A percentile compares a stretch with the other conserved stretches of the same genome.
These are phyloP conservation scores for Myrica gale DNA, from an alignment of 306 rosid genomes.

Conservation along the genomic window DNA sequence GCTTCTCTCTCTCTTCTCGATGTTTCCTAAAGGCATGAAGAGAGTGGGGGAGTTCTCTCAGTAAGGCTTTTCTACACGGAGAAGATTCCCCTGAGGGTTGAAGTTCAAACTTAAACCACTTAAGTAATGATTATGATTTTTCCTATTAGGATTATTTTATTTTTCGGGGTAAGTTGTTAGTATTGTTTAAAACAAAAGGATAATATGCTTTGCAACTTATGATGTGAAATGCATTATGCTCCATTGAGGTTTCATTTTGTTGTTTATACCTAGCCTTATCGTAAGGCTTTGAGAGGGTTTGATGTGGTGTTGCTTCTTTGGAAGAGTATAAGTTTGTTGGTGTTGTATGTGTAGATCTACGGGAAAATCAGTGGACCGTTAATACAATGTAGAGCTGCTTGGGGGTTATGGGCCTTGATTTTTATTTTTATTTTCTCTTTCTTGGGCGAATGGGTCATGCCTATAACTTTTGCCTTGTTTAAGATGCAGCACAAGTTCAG, in stretches of 20 bases:
- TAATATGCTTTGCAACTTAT: neutral
- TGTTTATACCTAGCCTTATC: too few relatives aligned
- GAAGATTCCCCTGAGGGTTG: conserved; percentile 35
- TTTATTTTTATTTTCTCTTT: too few relatives aligned
- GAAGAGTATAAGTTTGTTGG: neutral
- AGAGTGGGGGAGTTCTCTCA: conserved; percentile 24
- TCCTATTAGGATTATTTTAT: neutral
- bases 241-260: neutral
- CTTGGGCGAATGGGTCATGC: neutral
- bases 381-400: neutral
- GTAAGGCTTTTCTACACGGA: conserved; percentile 14
- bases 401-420: neutral
- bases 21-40: conserved; percentile 30
- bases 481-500: too few relatives aligned
- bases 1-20: conserved; percentile 11
- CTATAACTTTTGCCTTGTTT: too few relatives aligned
- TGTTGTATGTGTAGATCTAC: neutral
- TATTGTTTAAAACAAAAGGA: neutral
- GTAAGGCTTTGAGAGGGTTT: too few relatives aligned
- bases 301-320: neutral
- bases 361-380: too few relatives aligned
- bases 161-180: neutral
- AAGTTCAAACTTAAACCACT: neutral
- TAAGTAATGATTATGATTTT: neutral
- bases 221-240: neutral